Evolutionary conservation across 352 stramenopile species (phyloP), one percentile per base, ranked within the genome.

Genomic region (Globisporangium cederbergense): DNA sequence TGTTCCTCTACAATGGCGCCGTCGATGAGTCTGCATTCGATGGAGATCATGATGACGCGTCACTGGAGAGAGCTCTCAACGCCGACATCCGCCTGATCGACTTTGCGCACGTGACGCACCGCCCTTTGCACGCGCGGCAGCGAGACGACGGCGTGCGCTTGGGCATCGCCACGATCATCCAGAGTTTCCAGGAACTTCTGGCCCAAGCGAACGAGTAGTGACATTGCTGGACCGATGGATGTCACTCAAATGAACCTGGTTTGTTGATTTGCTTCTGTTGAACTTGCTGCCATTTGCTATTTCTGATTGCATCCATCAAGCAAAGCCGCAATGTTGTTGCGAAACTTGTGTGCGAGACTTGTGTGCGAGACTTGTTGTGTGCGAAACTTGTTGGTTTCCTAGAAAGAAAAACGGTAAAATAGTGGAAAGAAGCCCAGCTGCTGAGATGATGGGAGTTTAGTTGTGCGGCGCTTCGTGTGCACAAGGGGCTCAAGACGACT

Each of bases 1-100:
- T 99, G 52, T 96, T 99, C 49, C 77, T 98, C 6, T 98, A 98
- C 75, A 90, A 98, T 73, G 90, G 79, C 47, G 66, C 86, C 13
- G 55, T 54, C 16, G 65, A 47, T 34, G 22, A 38, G 2, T 47
- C 47, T n/a, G 50, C 10, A 20, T n/a, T 49, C 6, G 3, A 20
- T 62, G 81, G 32, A 36, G 32, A 91, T 67, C 79, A 59, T 13
- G 60, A 63, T 10, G 30, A 50, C 16, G 11, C 38, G 32, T 40
- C 34, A 32, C 22, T 62, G 1, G 55, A 40, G 25, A 57, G 54
- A 1, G 52, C 50, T 18, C 66, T 70, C 28, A 46, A 49, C 10
- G 60, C 73, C 2, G 83, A 95, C 66, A 88, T 94, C 45, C 83
- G 83, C 0, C 78, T 95, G 34, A 95, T 95, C 36, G 87, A 95